Evolutionary conservation across 805 yeast species (phyloP), one percentile per base, ranked within the genome.

Genomic region (Nakazawaea peltata): DNA sequence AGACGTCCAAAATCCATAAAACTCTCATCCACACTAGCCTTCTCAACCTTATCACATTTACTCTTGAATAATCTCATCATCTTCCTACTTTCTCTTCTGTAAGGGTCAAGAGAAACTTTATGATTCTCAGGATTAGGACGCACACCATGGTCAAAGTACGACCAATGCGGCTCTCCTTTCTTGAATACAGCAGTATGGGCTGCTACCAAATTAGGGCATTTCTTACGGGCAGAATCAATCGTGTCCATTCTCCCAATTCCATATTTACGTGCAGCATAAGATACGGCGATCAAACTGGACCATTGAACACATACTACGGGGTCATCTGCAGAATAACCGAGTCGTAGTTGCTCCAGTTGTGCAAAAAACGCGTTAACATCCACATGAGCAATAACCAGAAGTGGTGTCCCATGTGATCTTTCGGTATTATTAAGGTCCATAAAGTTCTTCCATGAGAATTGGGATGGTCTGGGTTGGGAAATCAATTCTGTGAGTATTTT

Each of bases 281-380:
- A 75, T 0, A 92, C 94, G 0, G 98, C 98, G 40, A 92, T 90
- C 3, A 92, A 59, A 0, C 88, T 69, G 32, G 69, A 66, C 98
- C 98, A 92, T 50, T 92, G 98, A 4, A 86, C 85, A 53, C 97
- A 88, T 0, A 87, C 97, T 2, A 92, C 81, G 0, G 98, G 97
- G 42, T 77, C 88, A 2, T 76, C 73, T 2, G 61, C 62, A 2
- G 77, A 56, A 12, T 81, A 57, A 0, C 80, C 80, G 13, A 85
- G 65, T 28, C 96, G 59, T 5, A 84, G 62, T 45, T 81, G 90
- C 49, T 92, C 97, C 21, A 81, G 92, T 51, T 92, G 98, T 0
- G 98, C 95, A 57, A 83, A 92, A 55, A 88, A 92, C 10, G 97
- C 97, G 59, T 92, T 94, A 48, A 86, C 71, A 57, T 92, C 98